Base-by-base conservation (phyloP, 2,329 filamentous ascomycete species). In the Xylariaceae sp. region DNA sequence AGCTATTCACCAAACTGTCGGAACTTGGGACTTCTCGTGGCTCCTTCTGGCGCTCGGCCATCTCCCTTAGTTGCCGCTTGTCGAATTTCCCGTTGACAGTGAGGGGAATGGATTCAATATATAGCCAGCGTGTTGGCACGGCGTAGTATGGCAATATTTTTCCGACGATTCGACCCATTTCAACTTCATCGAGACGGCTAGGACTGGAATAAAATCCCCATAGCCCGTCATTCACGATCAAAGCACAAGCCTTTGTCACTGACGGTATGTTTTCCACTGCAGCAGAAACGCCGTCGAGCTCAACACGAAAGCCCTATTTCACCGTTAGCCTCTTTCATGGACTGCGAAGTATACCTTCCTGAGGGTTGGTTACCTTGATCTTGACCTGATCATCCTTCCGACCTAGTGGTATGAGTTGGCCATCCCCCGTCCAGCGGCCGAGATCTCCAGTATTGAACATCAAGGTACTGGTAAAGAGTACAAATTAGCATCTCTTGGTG, bases 381-480 rank as follows among this genome's bases (percentile, higher is more conserved):
- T 84, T 84, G 56, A 84, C 77, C 63, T 84, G 81, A 56, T 84
- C 80, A 60, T 85, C 81, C n/a, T 73, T 73, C 37, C 81, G 75
- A 3, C 81, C 80, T 35, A 81, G 73, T 27, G 78, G 80, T 43
- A 80, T 73, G 39, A 85, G 70, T 30, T 72, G 74, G 8, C 81
- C 80, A 60, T 81, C 75, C 2, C 71, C 64, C 39, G 72, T 71
- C 80, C 80, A 84, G 9, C 73, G 71, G 19, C 77, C 80, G 27
- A 84, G 72, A 60, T 85, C 81, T 5, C 81, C 81, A 1, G 81
- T 84, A 61, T 81, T 80, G 68, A 81, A 84, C 76, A 84, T 83
- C 60, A 70, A 71, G 2, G 69, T 71, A 2, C 74, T 77, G 43
- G 37, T 19, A 19, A 12, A 7, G 37, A 27, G 11, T n/a, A 29